Evolutionary conservation across 768 basidiomycete genomes (phyloP).

Genomic region (Suillus ampliporus): DNA sequence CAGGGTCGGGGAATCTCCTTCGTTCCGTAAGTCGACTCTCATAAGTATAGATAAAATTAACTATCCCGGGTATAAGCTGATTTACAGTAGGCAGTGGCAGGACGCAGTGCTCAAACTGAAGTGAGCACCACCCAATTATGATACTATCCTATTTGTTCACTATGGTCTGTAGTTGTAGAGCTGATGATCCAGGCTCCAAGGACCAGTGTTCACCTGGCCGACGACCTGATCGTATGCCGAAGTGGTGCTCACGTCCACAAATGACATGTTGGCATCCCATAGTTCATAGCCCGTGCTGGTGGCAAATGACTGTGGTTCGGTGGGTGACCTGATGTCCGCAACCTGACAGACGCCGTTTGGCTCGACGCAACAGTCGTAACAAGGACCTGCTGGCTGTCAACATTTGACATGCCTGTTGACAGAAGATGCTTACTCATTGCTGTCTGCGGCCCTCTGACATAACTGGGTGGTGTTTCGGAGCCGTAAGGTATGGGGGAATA

Average conservation of each 20-base stretch:
- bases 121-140: no score
- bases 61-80: not conserved
- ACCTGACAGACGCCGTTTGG: not conserved
- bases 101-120: no score
- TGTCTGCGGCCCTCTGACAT: no score
- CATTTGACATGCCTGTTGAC: no score
- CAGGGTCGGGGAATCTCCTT: not conserved
- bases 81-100: not conserved
- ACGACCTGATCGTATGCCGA: not conserved
- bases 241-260: not conserved
- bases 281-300: not conserved
- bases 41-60: not conserved
- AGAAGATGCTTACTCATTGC: no score
- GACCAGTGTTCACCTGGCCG: not conserved
- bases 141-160: not conserved
- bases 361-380: not conserved
- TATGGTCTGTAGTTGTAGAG: not conserved
- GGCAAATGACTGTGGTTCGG: not conserved
- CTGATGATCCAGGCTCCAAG: not conserved
- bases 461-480: no score
- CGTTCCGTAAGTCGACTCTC: not conserved
- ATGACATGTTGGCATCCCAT: not conserved
- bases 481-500: not conserved
- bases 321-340: not conserved
- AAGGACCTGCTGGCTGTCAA: no score